A percentile compares a stretch with the other conserved stretches of the same genome.
Conservation (phyloP, 1,284 basidiomycete genomes). For the Trichosporon coremiiforme region DNA sequence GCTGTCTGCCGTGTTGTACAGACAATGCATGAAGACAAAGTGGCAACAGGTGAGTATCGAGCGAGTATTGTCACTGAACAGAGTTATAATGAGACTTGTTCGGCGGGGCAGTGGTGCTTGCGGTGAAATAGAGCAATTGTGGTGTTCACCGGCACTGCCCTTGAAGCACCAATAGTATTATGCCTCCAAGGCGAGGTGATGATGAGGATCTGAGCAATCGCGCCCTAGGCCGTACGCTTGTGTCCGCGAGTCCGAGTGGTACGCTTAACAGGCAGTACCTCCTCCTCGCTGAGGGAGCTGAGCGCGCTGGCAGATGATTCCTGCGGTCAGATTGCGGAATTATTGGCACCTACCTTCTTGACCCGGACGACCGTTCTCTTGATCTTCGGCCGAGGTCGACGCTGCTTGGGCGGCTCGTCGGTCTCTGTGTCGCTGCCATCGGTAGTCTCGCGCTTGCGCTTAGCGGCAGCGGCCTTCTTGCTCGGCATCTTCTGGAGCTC, state of each 20-base stretch:
- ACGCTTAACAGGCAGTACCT: neutral
- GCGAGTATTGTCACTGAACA: conserved; percentile 5
- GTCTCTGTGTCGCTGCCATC: conserved; percentile 4
- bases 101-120: neutral
- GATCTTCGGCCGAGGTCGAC: conserved; percentile 1
- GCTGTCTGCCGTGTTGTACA: neutral
- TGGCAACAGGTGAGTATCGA: neutral
- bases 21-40: conserved; percentile 2
- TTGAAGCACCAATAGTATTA: neutral
- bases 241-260: neutral
- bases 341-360: neutral
- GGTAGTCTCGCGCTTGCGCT: conserved; percentile 26
- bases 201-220: neutral
- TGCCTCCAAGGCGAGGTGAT: neutral
- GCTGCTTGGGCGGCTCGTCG: conserved; percentile 12
- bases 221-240: neutral
- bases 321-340: neutral
- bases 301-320: conserved; percentile 1
- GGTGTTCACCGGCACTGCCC: neutral
- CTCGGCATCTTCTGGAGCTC: conserved; percentile 65
- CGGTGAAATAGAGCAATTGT: no score
- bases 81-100: conserved; percentile 9
- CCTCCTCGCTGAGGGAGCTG: conserved; percentile 1
- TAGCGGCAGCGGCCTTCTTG: conserved; percentile 38
- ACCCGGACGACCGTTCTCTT: neutral